Evolutionary conservation across 176 grass and related monocot genomes (phyloP).

Genomic region (Phoenix roebelenii): DNA sequence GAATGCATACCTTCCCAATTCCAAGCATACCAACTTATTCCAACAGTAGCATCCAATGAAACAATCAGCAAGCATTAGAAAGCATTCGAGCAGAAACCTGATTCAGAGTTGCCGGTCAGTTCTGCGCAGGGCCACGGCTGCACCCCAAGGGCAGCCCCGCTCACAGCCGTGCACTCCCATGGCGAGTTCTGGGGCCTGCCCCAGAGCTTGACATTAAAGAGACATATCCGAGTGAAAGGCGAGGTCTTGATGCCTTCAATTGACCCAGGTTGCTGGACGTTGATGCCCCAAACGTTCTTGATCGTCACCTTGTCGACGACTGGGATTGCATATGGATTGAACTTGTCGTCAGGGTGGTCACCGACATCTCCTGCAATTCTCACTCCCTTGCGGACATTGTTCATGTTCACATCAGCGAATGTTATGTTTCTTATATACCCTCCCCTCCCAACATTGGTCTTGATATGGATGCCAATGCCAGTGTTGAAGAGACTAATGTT

Average conservation of each 20-base stretch:
- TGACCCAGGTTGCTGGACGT: slow-evolving; percentile 11
- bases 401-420: not conserved
- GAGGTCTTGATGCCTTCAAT: slow-evolving; percentile 15
- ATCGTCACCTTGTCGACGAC: slow-evolving; percentile 1
- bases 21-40: too few species aligned
- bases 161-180: slow-evolving; percentile 10
- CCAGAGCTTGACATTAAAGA: slow-evolving; percentile 21
- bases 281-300: slow-evolving; percentile 17
- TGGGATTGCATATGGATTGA: slow-evolving; percentile 10
- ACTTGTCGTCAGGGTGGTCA: slow-evolving; percentile 56
- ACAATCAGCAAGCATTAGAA: not conserved
- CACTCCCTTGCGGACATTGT: slow-evolving; percentile 27
- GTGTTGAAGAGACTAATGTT: not conserved
- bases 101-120: not conserved
- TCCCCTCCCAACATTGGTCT: slow-evolving; percentile 1
- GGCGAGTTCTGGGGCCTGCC: not conserved
- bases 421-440: slow-evolving; percentile 8
- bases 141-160: slow-evolving; percentile 7
- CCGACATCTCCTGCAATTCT: slow-evolving; percentile 55
- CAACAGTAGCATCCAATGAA: too few species aligned
- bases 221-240: slow-evolving; percentile 11
- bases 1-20: too few species aligned
- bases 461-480: not conserved
- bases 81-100: not conserved
- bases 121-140: slow-evolving; percentile 8